Base-by-base conservation (phyloP, 2,329 filamentous ascomycete genomes). In the Albifimbria verrucaria region DNA sequence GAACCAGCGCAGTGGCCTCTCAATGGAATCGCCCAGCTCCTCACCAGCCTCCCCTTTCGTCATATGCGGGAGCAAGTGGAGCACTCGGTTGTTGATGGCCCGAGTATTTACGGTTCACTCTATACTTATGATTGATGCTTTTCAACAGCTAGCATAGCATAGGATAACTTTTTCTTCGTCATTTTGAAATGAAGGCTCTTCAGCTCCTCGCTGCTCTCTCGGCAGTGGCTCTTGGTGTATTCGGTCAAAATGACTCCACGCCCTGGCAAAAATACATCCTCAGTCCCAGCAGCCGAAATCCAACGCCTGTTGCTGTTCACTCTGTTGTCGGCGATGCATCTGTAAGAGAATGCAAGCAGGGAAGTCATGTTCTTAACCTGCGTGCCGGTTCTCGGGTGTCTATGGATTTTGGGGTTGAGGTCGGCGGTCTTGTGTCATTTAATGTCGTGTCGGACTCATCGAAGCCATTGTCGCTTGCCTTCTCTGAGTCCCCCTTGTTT, bases 401-500 rank as follows among this genome's bases (percentile, higher is more conserved):
- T 3, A 54, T 59, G 18, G 50, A 59, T 39, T 58, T 59, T 41
- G 52, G 55, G 44, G 55, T 51, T 39, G 49, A 59, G 47, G 56
- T 58, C 9, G 57, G 55, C 41, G 56, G 57, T 10, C 46, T 54
- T 2, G 48, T 58, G 21, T 55, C 56, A 7, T 24, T 58, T 52
- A 52, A 32, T 3, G 43, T 52, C 2, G 26, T 47, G 6, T 55
- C 56, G 4, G 22, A 15, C 26, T 10, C 3, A 0, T 17, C 20
- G 21, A 32, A 50, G 54, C 57, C 59, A 45, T 54, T 63, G 28
- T 61, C 60, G 7, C 54, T 63, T 23, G 60, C 60, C 42, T 62
- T 61, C 44, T 52, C 61, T 20, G 60, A 63, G 21, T 63, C 61
- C 2, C 57, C 60, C 9, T 45, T 49, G 21, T 62, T 61, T 36